phyloP scores from a whole-genome alignment of 78 protist species.

The Tieghemostelium lacteum region DNA sequence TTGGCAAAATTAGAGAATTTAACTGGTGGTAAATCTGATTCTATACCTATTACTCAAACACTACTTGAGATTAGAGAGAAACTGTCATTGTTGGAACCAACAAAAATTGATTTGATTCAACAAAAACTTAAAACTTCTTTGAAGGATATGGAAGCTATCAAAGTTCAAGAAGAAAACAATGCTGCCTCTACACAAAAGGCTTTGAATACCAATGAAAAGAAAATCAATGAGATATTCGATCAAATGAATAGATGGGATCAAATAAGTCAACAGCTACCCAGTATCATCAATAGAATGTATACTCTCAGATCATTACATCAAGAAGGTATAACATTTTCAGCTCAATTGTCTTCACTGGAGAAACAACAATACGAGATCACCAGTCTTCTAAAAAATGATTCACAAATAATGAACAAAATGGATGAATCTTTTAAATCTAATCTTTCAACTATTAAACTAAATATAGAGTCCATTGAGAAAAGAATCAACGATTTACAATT shows the following conservation, averaged over 20 bases:
- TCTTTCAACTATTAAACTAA: constrained; percentile 44
- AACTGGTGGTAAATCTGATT: constrained; percentile 52
- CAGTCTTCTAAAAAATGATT: constrained; percentile 40
- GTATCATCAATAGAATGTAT: constrained; percentile 69
- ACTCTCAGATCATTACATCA: constrained; percentile 72
- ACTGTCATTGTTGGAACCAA: constrained; percentile 52
- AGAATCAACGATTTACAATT: constrained; percentile 13
- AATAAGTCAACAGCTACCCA: constrained; percentile 63
- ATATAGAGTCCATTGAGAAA: constrained; percentile 59
- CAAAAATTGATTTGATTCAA: constrained; percentile 53
- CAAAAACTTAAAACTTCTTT: constrained; percentile 53
- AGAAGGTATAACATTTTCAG: constrained; percentile 68
- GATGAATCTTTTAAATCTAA: constrained; percentile 70
- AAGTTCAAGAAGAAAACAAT: constrained; percentile 33
- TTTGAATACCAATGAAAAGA: constrained; percentile 51
- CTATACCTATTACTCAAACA: constrained; percentile 65
- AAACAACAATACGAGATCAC: constrained; percentile 74
- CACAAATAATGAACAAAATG: constrained; percentile 62
- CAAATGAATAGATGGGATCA: constrained; percentile 68
- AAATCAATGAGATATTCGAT: constrained; percentile 64
- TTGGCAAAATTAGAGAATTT: constrained; percentile 56
- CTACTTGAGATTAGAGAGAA: constrained; percentile 57
- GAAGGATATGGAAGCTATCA: constrained; percentile 62
- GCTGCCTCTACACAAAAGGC: constrained; percentile 10
- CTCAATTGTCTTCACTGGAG: constrained; percentile 37